Evolutionary conservation across 306 rosid species (phyloP).

Genomic region (Sesbania bispinosa): DNA sequence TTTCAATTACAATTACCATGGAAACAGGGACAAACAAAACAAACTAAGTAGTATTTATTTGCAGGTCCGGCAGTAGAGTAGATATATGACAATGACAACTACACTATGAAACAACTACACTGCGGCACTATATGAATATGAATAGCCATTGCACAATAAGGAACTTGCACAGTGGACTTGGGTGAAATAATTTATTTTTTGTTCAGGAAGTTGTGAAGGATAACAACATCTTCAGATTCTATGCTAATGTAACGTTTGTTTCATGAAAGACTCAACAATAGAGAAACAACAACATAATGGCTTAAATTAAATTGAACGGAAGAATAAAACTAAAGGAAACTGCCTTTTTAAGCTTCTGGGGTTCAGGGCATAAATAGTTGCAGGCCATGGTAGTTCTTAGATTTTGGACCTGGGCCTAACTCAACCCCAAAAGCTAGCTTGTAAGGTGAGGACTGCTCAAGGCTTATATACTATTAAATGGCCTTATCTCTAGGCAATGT

Average conservation of each 20-base stretch:
- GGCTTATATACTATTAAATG: too few species aligned
- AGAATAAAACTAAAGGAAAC: neutral
- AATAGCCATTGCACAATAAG: neutral
- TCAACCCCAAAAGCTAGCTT: too few species aligned
- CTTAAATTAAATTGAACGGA: neutral
- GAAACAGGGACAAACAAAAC: too few species aligned
- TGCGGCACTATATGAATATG: neutral
- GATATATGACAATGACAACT: neutral
- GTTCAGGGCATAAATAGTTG: neutral
- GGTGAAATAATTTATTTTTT: neutral
- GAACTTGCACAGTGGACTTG: neutral
- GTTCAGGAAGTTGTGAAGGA: neutral
- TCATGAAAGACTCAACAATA: slow-evolving; percentile 4
- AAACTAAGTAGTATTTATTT: too few species aligned
- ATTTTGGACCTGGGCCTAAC: too few species aligned
- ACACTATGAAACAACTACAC: neutral
- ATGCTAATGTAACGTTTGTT: neutral
- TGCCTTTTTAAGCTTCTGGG: neutral
- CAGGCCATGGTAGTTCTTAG: too few species aligned
- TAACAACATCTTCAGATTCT: neutral
- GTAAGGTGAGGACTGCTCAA: too few species aligned
- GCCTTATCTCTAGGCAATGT: too few species aligned
- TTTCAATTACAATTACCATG: neutral
- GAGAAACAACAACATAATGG: neutral
- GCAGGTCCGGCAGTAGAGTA: neutral